Evolutionary conservation across 2,329 filamentous ascomycete species (phyloP).

Genomic region (Curvularia sp.): DNA sequence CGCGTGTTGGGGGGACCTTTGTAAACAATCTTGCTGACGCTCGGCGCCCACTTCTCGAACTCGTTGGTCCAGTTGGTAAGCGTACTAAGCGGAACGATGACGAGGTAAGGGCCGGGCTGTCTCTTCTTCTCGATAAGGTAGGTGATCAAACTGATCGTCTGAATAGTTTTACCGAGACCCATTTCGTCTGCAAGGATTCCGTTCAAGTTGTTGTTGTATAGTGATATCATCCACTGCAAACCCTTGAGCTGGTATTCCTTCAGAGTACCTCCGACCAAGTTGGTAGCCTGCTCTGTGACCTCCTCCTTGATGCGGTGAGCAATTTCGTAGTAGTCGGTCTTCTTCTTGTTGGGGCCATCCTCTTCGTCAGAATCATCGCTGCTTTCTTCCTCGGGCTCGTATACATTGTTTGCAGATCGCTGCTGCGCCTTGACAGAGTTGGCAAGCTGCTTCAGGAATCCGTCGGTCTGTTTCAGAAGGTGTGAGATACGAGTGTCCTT

Average conservation of each 20-base stretch:
- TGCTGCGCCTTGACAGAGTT: slow-evolving; percentile 95
- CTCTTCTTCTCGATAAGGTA: slow-evolving; percentile 96
- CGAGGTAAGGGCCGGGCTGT: slow-evolving; percentile 89
- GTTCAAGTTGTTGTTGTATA: slow-evolving; percentile 99
- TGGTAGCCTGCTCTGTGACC: slow-evolving; percentile 79
- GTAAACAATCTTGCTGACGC: slow-evolving; percentile 87
- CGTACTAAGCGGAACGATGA: slow-evolving; percentile 96
- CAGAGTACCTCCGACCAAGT: slow-evolving; percentile 87
- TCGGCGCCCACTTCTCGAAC: slow-evolving; percentile 98
- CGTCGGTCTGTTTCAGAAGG: slow-evolving; percentile 93
- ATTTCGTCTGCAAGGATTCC: slow-evolving; percentile 99
- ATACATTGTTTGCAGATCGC: slow-evolving; percentile 78
- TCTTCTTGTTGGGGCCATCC: slow-evolving; percentile 69
- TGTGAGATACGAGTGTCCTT: slow-evolving; percentile 99
- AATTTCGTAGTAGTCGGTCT: slow-evolving; percentile 98
- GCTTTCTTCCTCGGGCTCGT: slow-evolving; percentile 69
- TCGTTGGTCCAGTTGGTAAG: slow-evolving; percentile 98
- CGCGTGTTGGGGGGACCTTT: slow-evolving; percentile 90
- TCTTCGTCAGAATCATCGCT: slow-evolving; percentile 70
- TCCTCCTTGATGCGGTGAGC: slow-evolving; percentile 96
- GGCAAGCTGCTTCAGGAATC: slow-evolving; percentile 94
- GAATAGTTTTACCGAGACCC: slow-evolving; percentile 99
- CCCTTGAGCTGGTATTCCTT: slow-evolving; percentile 99
- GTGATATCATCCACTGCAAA: slow-evolving; percentile 98
- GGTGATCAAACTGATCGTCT: slow-evolving; percentile 96